These are phyloP conservation scores for Beauveria sp. DNA, from an alignment of 2,329 filamentous ascomycete species.

Conservation along the genomic window DNA sequence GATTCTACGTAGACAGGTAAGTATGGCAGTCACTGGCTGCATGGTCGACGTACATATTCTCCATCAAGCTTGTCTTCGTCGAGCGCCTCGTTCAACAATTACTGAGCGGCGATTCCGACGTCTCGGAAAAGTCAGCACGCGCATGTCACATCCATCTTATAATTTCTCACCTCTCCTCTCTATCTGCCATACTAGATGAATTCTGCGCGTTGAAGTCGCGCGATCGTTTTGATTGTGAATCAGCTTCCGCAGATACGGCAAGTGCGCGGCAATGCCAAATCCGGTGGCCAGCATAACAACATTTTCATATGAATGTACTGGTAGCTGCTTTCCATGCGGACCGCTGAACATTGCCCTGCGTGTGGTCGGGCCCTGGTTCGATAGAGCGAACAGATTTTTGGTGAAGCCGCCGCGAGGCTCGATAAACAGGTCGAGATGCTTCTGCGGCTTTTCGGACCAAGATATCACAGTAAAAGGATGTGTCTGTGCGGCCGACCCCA, in stretches of 20 bases:
- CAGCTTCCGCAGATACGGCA: conserved; percentile 27
- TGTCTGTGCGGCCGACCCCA: too few relatives aligned
- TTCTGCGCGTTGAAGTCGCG: conserved; percentile 15
- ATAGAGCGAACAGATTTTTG: too few relatives aligned
- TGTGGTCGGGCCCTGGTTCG: too few relatives aligned
- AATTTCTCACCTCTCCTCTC: background rate
- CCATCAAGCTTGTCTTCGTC: background rate
- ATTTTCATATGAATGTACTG: conserved; percentile 18
- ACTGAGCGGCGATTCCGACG: background rate
- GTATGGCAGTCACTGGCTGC: background rate
- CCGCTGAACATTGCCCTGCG: too few relatives aligned
- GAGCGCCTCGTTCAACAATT: background rate
- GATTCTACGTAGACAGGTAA: background rate
- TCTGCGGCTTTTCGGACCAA: too few relatives aligned
- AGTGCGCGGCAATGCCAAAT: conserved; percentile 24
- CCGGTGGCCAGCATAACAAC: conserved; percentile 26
- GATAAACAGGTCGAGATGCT: too few relatives aligned
- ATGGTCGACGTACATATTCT: background rate
- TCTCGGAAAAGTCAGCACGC: background rate
- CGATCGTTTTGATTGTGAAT: too few relatives aligned
- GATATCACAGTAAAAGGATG: too few relatives aligned
- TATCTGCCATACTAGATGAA: conserved; percentile 25
- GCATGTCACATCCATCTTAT: background rate
- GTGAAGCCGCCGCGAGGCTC: too few relatives aligned
- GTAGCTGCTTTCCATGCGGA: too few relatives aligned